These are phyloP conservation scores for Didymella arachidicola DNA, from an alignment of 2,329 filamentous ascomycete genomes.

Conservation along the genomic window DNA sequence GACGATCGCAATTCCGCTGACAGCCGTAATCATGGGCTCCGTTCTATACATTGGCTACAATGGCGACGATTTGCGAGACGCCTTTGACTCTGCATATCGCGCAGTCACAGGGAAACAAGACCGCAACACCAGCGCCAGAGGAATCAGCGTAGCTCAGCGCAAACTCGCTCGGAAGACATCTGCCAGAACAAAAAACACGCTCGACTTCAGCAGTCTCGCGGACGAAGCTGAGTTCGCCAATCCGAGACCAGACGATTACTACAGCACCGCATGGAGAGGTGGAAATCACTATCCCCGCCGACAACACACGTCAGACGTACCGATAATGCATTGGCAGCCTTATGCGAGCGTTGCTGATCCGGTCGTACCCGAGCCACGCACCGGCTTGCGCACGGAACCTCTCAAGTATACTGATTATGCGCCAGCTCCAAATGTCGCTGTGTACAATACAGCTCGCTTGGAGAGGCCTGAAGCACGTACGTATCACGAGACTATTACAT, in stretches of 20 bases:
- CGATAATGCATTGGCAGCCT: conserved; percentile 8
- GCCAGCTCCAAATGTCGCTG: not conserved
- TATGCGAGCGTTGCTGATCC: not conserved
- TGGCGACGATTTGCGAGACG: conserved; percentile 37
- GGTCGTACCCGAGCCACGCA: not conserved
- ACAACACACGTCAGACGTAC: not conserved
- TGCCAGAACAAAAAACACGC: conserved; percentile 17
- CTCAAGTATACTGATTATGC: not conserved
- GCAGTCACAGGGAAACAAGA: conserved; percentile 31
- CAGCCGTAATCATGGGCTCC: conserved; percentile 33
- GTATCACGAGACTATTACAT: not conserved
- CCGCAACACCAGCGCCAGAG: conserved; percentile 21
- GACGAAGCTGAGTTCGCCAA: conserved; percentile 38
- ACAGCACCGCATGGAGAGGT: not conserved
- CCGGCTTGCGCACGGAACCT: not conserved
- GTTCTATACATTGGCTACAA: conserved; percentile 43
- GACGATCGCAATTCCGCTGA: conserved; percentile 44
- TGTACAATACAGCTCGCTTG: not conserved
- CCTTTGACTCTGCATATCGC: conserved; percentile 21
- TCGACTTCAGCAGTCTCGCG: conserved; percentile 25
- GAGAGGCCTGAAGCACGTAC: not conserved
- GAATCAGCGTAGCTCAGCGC: conserved; percentile 39
- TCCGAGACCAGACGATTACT: conserved; percentile 20
- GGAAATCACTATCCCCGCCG: not conserved
- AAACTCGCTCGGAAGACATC: conserved; percentile 26